Percentiles rank a stretch among this genome's conserved stretches.
Conservation (phyloP, 2,329 filamentous ascomycete genomes). For the Bretziella fagacearum region DNA sequence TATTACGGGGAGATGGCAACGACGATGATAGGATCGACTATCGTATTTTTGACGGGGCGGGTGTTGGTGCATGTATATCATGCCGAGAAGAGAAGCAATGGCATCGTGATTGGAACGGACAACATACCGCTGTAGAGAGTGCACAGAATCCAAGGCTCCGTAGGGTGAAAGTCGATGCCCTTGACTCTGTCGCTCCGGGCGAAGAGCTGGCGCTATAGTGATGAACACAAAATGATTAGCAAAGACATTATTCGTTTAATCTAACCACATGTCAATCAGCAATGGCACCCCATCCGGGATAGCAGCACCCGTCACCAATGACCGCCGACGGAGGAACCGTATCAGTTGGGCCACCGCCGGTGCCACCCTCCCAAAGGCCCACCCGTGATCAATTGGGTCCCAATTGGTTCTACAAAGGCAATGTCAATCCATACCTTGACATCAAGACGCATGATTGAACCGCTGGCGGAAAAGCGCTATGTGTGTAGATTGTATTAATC, state of each 20-base stretch:
- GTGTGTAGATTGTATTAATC: background rate
- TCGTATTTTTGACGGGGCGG: background rate
- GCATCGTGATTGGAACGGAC: slow-evolving; percentile 10
- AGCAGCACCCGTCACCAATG: too few species aligned
- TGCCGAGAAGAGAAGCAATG: background rate
- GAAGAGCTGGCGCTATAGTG: slow-evolving; percentile 29
- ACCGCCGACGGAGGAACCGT: too few species aligned
- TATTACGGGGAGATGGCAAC: too few species aligned
- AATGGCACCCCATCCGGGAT: slow-evolving; percentile 5
- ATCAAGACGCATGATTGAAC: slow-evolving; percentile 16
- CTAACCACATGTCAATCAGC: background rate
- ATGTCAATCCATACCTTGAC: slow-evolving; percentile 15
- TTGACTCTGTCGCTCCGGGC: slow-evolving; percentile 92
- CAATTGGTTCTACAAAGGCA: too few species aligned
- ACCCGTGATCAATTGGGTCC: too few species aligned
- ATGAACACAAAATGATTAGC: too few species aligned
- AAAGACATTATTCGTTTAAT: background rate
- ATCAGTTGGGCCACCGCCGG: too few species aligned
- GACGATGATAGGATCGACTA: too few species aligned
- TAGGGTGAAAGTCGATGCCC: slow-evolving; percentile 90
- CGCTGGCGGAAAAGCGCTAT: background rate
- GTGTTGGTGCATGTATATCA: background rate
- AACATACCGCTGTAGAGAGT: slow-evolving; percentile 81
- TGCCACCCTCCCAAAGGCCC: too few species aligned
- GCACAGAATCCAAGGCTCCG: slow-evolving; percentile 91